Evolutionary conservation across 2,329 filamentous ascomycete species (phyloP).

Genomic region (Beauveria sp.): DNA sequence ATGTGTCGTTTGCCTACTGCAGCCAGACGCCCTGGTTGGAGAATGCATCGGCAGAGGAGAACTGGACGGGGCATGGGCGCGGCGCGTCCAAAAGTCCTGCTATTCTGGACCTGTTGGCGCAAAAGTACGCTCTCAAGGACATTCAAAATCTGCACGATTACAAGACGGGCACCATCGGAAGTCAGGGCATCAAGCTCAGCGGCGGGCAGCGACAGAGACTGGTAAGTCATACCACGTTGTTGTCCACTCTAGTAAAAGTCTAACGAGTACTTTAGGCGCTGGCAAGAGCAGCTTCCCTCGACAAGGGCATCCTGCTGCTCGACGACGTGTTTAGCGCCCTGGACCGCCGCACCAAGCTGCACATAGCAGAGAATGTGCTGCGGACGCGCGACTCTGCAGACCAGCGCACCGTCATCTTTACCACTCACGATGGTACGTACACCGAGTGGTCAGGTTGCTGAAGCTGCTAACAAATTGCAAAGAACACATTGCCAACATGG

Average conservation of each 20-base stretch:
- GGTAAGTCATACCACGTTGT: not conserved
- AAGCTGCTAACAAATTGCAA: not conserved
- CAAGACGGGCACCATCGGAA: slow-evolving; percentile 1
- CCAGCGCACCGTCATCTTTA: not conserved
- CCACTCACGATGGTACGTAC: not conserved
- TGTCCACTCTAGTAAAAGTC: too few species aligned
- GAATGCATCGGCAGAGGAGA: slow-evolving; percentile 1
- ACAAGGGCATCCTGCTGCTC: not conserved
- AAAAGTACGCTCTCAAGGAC: not conserved
- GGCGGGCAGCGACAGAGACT: slow-evolving; percentile 5
- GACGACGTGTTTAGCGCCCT: slow-evolving; percentile 1
- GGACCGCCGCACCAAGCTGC: not conserved
- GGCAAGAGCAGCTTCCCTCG: not conserved
- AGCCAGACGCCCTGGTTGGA: slow-evolving; percentile 4
- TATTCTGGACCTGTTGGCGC: not conserved
- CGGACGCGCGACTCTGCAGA: not conserved
- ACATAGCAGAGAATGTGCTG: not conserved
- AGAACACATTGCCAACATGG: slow-evolving; percentile 3
- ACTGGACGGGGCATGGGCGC: not conserved
- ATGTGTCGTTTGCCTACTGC: not conserved
- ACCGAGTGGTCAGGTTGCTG: too few species aligned
- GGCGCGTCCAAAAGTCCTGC: not conserved
- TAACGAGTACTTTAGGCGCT: not conserved
- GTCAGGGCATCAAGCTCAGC: not conserved
- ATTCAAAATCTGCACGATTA: not conserved